phyloP scores from a whole-genome alignment of 108 stramenopile genomes.

The Nitzschia putrida region DNA sequence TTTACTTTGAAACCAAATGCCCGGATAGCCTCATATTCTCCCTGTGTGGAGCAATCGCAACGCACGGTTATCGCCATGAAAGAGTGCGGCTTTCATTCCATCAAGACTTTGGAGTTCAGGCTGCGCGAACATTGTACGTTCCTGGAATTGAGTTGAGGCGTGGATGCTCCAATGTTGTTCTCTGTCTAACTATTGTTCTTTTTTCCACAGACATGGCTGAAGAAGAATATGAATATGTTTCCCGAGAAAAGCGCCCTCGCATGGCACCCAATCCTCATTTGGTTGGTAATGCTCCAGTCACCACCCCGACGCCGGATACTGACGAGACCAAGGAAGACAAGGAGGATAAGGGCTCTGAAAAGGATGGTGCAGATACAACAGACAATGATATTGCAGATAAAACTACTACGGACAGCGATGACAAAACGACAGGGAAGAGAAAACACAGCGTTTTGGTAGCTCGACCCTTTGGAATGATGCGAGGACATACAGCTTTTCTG shows the following conservation, averaged over 20 bases:
- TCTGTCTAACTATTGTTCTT: too few species aligned
- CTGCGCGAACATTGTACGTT: conserved; percentile 64
- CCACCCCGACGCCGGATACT: neutral
- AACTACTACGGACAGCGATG: conserved; percentile 8
- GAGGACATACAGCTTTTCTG: conserved; percentile 96
- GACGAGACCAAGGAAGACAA: neutral
- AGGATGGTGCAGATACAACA: neutral
- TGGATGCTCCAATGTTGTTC: neutral
- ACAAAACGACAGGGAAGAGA: conserved; percentile 16
- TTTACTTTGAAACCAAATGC: conserved; percentile 69
- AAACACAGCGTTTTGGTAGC: conserved; percentile 62
- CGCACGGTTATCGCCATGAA: conserved; percentile 58
- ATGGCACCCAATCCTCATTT: conserved; percentile 23
- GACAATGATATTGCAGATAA: neutral
- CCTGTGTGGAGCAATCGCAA: conserved; percentile 96
- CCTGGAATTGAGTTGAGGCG: neutral
- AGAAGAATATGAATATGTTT: conserved; percentile 54
- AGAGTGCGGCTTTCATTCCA: conserved; percentile 72
- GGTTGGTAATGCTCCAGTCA: neutral
- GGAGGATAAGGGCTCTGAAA: neutral
- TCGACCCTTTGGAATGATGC: conserved; percentile 81
- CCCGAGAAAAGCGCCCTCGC: conserved; percentile 50
- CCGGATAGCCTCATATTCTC: conserved; percentile 85
- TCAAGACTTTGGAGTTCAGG: conserved; percentile 87
- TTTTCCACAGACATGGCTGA: conserved; percentile 56